Conservation (phyloP, 2,329 filamentous ascomycete species). For the Parastagonospora avenae region DNA sequence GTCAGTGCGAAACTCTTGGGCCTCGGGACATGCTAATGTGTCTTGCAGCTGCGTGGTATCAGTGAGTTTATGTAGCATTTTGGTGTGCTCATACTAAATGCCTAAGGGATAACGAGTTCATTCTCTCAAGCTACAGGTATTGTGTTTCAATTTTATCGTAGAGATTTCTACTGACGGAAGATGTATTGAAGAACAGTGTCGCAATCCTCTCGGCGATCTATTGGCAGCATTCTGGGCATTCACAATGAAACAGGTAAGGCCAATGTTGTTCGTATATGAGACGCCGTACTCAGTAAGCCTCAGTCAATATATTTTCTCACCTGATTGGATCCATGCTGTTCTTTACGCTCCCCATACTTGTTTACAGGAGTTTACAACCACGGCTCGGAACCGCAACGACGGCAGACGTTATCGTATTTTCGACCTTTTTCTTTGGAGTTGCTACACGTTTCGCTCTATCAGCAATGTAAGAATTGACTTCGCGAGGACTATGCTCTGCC, state of each 20-base stretch:
- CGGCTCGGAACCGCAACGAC: constrained; percentile 44
- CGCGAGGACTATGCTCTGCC: not conserved
- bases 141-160: not conserved
- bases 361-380: constrained; percentile 47
- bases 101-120: constrained; percentile 41
- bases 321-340: constrained; percentile 51
- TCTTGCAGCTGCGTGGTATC: constrained; percentile 1
- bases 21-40: not conserved
- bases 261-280: not conserved
- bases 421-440: constrained; percentile 52
- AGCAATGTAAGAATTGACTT: constrained; percentile 41
- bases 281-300: not conserved
- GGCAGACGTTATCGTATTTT: constrained; percentile 51
- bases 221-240: constrained; percentile 38
- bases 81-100: not conserved
- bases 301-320: constrained; percentile 57
- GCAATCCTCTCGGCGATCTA: constrained; percentile 15
- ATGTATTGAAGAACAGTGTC: constrained; percentile 2
- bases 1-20: not conserved
- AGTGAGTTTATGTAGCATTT: not conserved
- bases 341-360: constrained; percentile 42
- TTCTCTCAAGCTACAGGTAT: constrained; percentile 42
- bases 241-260: constrained; percentile 46
- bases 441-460: constrained; percentile 55
- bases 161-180: not conserved